phyloP scores from a whole-genome alignment of 495 filamentous ascomycete species.

The Penicillium soppii region DNA sequence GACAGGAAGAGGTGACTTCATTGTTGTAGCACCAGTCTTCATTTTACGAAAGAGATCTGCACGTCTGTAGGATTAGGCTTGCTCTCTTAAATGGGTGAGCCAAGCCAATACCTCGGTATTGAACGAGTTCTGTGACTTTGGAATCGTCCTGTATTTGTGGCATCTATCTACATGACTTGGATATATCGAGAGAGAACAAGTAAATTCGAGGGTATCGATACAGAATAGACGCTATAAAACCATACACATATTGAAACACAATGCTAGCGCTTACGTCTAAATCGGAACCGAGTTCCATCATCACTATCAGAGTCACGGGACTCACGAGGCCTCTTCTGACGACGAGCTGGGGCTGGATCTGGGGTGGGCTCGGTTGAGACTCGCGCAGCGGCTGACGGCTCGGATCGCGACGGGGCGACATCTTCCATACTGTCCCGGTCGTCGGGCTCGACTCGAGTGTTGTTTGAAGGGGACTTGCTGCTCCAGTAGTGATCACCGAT shows the following conservation, averaged over 20 bases:
- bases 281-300: conserved; percentile 58
- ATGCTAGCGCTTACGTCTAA: conserved; percentile 49
- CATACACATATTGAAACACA: background rate
- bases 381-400: conserved; percentile 7
- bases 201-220: conserved; percentile 24
- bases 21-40: conserved; percentile 25
- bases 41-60: conserved; percentile 51
- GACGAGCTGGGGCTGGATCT: conserved; percentile 19
- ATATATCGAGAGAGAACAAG: no score
- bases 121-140: no score
- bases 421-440: conserved; percentile 11
- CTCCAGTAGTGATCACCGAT: conserved; percentile 84
- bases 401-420: conserved; percentile 7
- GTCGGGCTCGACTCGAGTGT: conserved; percentile 17
- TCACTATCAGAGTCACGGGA: conserved; percentile 43
- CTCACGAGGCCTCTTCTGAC: conserved; percentile 45
- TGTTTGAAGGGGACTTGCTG: conserved; percentile 29
- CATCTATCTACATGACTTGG: no score
- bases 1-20: conserved; percentile 33
- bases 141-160: no score
- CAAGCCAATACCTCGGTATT: no score
- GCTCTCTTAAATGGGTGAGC: no score
- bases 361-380: conserved; percentile 13
- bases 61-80: no score
- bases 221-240: conserved; percentile 8